These are phyloP conservation scores for Oropetium thomaeum DNA, from an alignment of 176 grass and related monocot genomes.

Conservation along the genomic window DNA sequence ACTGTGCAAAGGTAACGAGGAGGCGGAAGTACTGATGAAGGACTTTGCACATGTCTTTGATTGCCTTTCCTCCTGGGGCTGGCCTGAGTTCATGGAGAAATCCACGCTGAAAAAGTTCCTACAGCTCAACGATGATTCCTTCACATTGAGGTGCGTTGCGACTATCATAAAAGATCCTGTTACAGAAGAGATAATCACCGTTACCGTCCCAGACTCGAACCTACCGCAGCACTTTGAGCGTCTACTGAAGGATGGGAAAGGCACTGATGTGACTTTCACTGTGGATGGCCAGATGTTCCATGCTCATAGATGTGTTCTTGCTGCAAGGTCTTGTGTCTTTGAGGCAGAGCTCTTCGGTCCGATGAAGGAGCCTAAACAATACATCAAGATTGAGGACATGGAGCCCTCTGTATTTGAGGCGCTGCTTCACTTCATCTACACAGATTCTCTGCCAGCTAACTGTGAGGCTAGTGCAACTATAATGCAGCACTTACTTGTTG, in stretches of 20 bases:
- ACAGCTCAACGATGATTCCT: background rate
- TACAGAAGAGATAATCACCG: background rate
- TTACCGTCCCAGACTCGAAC: background rate
- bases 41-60: no score
- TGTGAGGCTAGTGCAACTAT: background rate
- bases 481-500: constrained; percentile 24
- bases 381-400: constrained; percentile 15
- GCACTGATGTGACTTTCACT: constrained; percentile 23
- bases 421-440: constrained; percentile 32
- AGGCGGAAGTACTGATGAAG: no score
- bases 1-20: background rate
- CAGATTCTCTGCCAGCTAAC: background rate
- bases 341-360: constrained; percentile 1
- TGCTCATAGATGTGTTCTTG: constrained; percentile 21
- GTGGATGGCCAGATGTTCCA: background rate
- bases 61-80: no score
- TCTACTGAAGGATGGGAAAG: background rate
- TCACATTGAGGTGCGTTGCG: background rate
- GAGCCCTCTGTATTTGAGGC: constrained; percentile 1
- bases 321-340: constrained; percentile 21
- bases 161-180: background rate
- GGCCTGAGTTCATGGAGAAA: background rate
- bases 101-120: no score
- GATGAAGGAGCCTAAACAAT: background rate
- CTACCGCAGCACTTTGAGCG: background rate